Percentiles rank a stretch among this genome's conserved stretches.
Evolutionary conservation across 2,329 filamentous ascomycete species (phyloP).

Genomic region (Exophiala mesophila): DNA sequence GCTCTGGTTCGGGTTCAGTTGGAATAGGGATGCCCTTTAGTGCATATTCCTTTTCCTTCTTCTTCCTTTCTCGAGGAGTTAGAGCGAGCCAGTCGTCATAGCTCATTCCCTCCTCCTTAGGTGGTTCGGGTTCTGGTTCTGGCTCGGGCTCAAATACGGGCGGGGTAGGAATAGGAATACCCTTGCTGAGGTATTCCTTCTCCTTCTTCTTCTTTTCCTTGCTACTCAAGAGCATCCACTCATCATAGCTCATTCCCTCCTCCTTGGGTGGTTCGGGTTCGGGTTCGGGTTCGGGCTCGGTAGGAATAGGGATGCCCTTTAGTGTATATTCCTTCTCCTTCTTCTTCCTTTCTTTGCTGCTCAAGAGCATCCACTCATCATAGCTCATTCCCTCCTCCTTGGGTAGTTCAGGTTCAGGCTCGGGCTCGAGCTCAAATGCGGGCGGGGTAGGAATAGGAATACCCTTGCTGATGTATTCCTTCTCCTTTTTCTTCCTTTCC

Average conservation of each 20-base stretch:
- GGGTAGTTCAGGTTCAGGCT: slow-evolving; percentile 29
- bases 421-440: slow-evolving; percentile 19
- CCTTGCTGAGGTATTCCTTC: slow-evolving; percentile 3
- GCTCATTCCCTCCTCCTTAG: background rate
- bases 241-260: background rate
- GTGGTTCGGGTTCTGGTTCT: slow-evolving; percentile 25
- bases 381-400: slow-evolving; percentile 31
- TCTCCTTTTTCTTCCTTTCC: slow-evolving; percentile 35
- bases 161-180: background rate
- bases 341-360: slow-evolving; percentile 32
- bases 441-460: slow-evolving; percentile 16
- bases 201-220: slow-evolving; percentile 9
- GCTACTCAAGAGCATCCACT: background rate
- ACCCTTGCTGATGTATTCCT: slow-evolving; percentile 16
- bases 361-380: slow-evolving; percentile 21
- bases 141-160: slow-evolving; percentile 21
- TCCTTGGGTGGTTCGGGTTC: slow-evolving; percentile 34
- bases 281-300: slow-evolving; percentile 33
- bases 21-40: slow-evolving; percentile 20
- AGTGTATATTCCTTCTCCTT: slow-evolving; percentile 48
- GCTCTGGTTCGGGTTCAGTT: slow-evolving; percentile 28
- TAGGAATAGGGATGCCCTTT: slow-evolving; percentile 21
- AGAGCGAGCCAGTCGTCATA: background rate
- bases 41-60: slow-evolving; percentile 36
- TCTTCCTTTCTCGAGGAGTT: slow-evolving; percentile 42